Percentiles rank a stretch among this genome's conserved stretches.
phyloP scores from a whole-genome alignment of 306 rosid species.

The Fragaria vesca region DNA sequence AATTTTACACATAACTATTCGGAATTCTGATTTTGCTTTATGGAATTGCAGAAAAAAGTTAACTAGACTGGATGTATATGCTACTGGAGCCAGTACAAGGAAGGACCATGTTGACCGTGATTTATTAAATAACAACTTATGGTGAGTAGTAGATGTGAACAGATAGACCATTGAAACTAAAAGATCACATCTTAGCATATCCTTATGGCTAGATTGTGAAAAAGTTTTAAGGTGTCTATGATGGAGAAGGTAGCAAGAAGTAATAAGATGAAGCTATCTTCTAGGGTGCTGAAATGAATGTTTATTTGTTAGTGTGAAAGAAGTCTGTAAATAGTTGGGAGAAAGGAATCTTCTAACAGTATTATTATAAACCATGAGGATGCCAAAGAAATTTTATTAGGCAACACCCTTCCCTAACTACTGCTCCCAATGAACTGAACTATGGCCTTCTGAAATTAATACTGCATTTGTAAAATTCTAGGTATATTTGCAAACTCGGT shows the following conservation, averaged over 20 bases:
- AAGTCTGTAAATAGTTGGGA: neutral
- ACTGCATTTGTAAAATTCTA: neutral
- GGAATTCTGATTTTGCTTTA: slow-evolving; percentile 13
- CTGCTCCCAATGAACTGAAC: neutral
- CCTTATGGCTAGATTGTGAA: neutral
- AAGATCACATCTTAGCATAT: neutral
- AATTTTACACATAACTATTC: neutral
- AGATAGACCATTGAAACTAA: neutral
- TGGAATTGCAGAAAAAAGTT: slow-evolving; percentile 70
- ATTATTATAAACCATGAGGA: too few relatives aligned
- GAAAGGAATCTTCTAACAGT: too few relatives aligned
- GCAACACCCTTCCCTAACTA: neutral
- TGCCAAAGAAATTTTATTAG: neutral
- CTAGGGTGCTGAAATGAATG: neutral
- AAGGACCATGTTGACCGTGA: slow-evolving; percentile 67
- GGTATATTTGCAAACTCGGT: neutral
- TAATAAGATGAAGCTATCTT: neutral
- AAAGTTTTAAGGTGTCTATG: too few relatives aligned
- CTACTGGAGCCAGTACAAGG: slow-evolving; percentile 69
- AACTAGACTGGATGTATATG: slow-evolving; percentile 75
- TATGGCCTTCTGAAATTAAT: neutral
- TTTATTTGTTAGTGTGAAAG: neutral
- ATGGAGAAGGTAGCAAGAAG: neutral
- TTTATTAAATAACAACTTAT: slow-evolving; percentile 63
- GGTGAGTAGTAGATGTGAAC: slow-evolving; percentile 51